Percentiles rank a stretch among this genome's conserved stretches.
Conservation (phyloP, 139 green algal species). For the Desmodesmus armatus region DNA sequence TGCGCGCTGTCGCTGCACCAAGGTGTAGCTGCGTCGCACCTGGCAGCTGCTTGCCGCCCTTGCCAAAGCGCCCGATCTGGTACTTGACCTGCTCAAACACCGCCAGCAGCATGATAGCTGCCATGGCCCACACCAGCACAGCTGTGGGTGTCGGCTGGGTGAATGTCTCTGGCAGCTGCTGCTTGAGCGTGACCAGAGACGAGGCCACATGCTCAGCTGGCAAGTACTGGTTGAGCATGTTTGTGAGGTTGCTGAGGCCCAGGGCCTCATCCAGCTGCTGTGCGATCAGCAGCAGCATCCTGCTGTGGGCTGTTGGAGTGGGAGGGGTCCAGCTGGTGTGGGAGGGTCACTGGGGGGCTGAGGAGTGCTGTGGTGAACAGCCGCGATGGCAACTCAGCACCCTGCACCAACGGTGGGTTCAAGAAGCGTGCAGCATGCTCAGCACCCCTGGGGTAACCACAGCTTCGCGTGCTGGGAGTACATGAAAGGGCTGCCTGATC, state of each 20-base stretch:
- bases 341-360: no score
- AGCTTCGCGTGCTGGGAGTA: no score
- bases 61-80: slow-evolving; percentile 10
- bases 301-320: no score
- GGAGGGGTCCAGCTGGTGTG: no score
- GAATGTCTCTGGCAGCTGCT: slow-evolving; percentile 2
- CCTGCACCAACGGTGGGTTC: no score
- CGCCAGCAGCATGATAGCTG: background rate
- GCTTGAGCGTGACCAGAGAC: background rate
- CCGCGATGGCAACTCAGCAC: no score
- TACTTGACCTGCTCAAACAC: slow-evolving; percentile 44
- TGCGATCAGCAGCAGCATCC: background rate
- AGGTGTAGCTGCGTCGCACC: background rate
- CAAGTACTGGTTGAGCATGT: background rate
- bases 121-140: slow-evolving; percentile 33
- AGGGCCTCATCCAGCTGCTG: slow-evolving; percentile 44
- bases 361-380: no score
- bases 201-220: slow-evolving; percentile 4
- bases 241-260: slow-evolving; percentile 22
- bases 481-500: no score
- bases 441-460: no score
- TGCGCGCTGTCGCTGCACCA: background rate
- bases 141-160: slow-evolving; percentile 7
- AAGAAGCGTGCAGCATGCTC: no score
- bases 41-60: slow-evolving; percentile 21